Base-by-base conservation (phyloP, 305 asterid genomes). In the Fraxinus floribunda region DNA sequence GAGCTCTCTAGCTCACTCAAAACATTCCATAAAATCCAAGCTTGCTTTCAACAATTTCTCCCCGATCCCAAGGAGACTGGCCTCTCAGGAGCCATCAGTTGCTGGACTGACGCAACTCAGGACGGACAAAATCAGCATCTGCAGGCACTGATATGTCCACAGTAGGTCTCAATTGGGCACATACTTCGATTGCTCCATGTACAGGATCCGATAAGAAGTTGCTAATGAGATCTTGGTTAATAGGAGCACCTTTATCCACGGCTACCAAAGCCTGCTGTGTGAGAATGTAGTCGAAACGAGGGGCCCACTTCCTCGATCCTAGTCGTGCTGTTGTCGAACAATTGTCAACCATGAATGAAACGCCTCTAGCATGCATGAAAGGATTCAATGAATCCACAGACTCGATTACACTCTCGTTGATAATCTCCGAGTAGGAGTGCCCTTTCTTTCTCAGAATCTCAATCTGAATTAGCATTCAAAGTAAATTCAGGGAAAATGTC, bases 231-330 rank as follows among this genome's bases (percentile, higher is more conserved):
- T 94, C 99, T 77, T 2, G 86, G 84, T 92, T 96, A 85, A 94
- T 89, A 15, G 99, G 91, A 41, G 94, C 3, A 0, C 81, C 83
- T 29, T 85, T 89, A 82, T 96, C 98, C 32, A 94, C 97, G 0
- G 97, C 91, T 49, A 93, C 98, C 60, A 96, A 87, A 0, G 99
- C 98, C 88, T 96, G 98, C 86, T 96, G 98, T 30, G 97, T 94
- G 57, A 96, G 90, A 80, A 92, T 84, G 88, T 94, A 96, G 36
- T 96, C 99, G 8, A 96, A 96, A 71, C 97, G 88, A 1, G 98
- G 98, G 3, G 99, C 98, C 98, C 98, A 94, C 81, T 96, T 94
- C 89, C 97, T 90, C 3, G 98, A 92, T 52, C 99, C 99, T 85
- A 94, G 77, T 5, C 98, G 88, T 6, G 98, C 99, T 7, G 99